Percentiles rank a stretch among this genome's conserved stretches.
Conservation (phyloP, 208 protist species). For the Acanthamoeba sp. region DNA sequence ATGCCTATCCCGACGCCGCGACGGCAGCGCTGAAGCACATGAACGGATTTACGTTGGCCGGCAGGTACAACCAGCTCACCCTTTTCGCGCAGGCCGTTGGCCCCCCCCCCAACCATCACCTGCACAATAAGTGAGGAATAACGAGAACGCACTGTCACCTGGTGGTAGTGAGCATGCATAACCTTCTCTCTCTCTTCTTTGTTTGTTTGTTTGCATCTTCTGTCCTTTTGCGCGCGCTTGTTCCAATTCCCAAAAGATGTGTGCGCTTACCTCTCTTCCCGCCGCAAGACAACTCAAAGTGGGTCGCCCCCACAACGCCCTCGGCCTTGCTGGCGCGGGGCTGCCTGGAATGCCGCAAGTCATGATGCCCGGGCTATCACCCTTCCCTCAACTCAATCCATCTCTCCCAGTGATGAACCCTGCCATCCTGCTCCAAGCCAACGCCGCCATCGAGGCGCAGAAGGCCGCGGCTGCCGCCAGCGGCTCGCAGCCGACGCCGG, state of each 20-base stretch:
- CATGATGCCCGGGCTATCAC: conserved; percentile 34
- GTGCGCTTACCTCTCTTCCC: conserved; percentile 36
- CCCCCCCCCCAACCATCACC: neutral
- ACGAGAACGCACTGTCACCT: neutral
- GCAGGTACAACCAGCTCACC: conserved; percentile 5
- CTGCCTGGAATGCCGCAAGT: neutral
- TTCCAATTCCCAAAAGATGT: neutral
- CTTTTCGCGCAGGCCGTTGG: neutral
- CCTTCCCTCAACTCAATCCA: neutral
- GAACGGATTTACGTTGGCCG: conserved; percentile 65
- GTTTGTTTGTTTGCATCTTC: neutral
- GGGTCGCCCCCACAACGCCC: conserved; percentile 24
- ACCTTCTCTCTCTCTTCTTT: neutral
- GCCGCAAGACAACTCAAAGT: conserved; percentile 67
- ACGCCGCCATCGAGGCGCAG: conserved; percentile 18
- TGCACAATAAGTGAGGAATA: neutral
- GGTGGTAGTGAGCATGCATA: neutral
- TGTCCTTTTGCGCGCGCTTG: neutral
- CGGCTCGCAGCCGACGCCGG: conserved; percentile 19
- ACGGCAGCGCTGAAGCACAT: conserved; percentile 29
- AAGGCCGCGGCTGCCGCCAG: neutral
- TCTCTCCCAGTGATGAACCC: conserved; percentile 23
- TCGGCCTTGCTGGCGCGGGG: neutral
- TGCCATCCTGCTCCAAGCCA: neutral
- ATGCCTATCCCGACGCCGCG: conserved; percentile 20